Evolutionary conservation across 1,284 basidiomycete species (phyloP).

Genomic region (Polyporus tsugae): DNA sequence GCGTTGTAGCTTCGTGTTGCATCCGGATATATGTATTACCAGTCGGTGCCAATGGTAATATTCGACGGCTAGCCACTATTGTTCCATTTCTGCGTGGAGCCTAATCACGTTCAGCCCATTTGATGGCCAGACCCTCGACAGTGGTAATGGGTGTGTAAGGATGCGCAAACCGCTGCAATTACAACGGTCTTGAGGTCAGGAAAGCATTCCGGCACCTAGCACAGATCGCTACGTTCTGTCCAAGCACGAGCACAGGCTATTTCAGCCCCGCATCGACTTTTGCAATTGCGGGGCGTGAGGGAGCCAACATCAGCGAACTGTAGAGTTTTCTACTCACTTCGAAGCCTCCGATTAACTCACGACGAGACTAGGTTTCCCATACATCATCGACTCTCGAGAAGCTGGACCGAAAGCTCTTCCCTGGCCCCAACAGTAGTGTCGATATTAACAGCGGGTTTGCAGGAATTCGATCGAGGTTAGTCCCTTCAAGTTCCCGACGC

Average conservation of each 20-base stretch:
- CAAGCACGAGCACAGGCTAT: no score
- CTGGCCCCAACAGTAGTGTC: background rate
- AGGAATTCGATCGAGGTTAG: background rate
- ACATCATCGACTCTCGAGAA: background rate
- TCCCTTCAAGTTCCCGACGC: background rate
- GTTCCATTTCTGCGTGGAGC: background rate
- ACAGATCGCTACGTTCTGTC: no score
- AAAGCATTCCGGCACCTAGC: no score
- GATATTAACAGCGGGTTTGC: background rate
- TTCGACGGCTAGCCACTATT: background rate
- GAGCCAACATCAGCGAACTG: background rate
- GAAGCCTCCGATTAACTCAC: background rate
- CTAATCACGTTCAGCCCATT: background rate
- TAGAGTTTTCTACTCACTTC: background rate
- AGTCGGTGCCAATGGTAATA: background rate
- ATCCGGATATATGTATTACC: background rate
- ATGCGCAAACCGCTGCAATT: no score
- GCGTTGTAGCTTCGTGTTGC: background rate
- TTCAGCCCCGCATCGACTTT: no score
- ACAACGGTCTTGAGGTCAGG: no score
- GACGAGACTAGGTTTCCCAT: background rate
- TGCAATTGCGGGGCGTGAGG: no score
- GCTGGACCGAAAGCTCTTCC: background rate
- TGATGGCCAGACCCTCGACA: background rate
- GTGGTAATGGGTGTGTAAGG: background rate